These are phyloP conservation scores for Blepharisma undulans DNA, from an alignment of 169 alveolate genomes.

Conservation along the genomic window DNA sequence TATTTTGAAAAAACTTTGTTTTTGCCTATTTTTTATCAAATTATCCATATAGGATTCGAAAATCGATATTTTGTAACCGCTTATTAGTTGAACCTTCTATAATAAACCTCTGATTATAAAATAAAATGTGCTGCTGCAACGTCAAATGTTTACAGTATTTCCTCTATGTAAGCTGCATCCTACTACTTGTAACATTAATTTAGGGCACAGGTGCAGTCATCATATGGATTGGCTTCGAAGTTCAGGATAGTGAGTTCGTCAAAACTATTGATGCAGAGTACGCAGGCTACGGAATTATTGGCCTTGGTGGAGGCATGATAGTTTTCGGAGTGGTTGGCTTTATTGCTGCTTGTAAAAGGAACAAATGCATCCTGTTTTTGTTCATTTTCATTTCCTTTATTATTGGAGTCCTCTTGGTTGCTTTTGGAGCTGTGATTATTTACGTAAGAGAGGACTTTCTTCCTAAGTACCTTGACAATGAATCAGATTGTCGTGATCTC, in stretches of 20 bases:
- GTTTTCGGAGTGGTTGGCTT: neutral
- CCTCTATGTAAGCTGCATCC: neutral
- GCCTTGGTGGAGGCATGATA: neutral
- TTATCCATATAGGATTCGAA: neutral
- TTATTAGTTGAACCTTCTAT: neutral
- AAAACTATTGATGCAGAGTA: neutral
- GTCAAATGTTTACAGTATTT: neutral
- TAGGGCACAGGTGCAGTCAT: neutral
- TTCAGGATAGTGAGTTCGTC: neutral
- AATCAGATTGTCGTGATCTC: neutral
- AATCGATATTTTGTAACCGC: neutral
- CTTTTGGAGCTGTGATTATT: conserved; percentile 19
- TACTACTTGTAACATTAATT: neutral
- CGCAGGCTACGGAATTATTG: neutral
- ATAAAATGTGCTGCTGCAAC: neutral
- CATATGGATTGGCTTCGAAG: neutral
- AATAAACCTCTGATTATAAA: neutral
- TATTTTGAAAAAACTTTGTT: neutral
- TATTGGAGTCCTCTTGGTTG: neutral
- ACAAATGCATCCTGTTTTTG: neutral
- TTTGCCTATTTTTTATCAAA: neutral
- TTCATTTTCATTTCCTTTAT: neutral
- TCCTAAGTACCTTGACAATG: neutral
- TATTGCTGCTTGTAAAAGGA: neutral
- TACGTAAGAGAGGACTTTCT: neutral